Evolutionary conservation across 371 early-diverging fungal genomes (phyloP), one percentile per base, ranked within the genome.

Genomic region (Rhizopus arrhizus): DNA sequence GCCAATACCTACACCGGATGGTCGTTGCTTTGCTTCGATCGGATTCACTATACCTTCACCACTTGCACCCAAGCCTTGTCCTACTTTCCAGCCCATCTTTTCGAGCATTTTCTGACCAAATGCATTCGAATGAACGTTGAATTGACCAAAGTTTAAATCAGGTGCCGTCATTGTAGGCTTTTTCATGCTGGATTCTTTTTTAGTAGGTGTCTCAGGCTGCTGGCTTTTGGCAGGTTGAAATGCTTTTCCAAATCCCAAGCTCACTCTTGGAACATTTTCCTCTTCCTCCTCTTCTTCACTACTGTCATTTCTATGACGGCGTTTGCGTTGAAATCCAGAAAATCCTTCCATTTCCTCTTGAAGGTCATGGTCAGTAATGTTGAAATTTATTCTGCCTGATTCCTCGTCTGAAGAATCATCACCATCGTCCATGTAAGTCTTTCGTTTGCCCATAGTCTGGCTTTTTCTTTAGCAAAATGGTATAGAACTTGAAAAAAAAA

Each of bases 31-130:
- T 4, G 89, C 90, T 49, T 95, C 91, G 31, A 97, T 87, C 3
- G 97, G 96, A 45, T 92, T 87, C 13, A 91, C 82, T 32, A 95
- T 94, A 65, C 98, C 98, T 31, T 76, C 75, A 5, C 93, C 92
- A 4, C 83, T 84, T 40, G 75, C 77, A 4, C 98, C 98, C 4
- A 96, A 69, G 60, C 91, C 91, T 61, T 74, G 76, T 5, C 91
- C 91, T 9, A 60, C 56, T 42, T 66, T 72, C 93, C 93, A 92
- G 5, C 93, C 93, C 86, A 94, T 91, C 71, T 90, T 92, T 62
- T 86, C 76, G 71, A 96, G 75, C 87, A 94, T 87, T 49, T 85
- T 86, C 71, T 86, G 73, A 45, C 89, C 93, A 52, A 91, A 80
- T 2, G 92, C 91, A 41, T 84, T 91, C 1, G 86, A 84, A 42